These are phyloP conservation scores for Termitomyces sp. DNA, from an alignment of 768 basidiomycete genomes.

Conservation along the genomic window DNA sequence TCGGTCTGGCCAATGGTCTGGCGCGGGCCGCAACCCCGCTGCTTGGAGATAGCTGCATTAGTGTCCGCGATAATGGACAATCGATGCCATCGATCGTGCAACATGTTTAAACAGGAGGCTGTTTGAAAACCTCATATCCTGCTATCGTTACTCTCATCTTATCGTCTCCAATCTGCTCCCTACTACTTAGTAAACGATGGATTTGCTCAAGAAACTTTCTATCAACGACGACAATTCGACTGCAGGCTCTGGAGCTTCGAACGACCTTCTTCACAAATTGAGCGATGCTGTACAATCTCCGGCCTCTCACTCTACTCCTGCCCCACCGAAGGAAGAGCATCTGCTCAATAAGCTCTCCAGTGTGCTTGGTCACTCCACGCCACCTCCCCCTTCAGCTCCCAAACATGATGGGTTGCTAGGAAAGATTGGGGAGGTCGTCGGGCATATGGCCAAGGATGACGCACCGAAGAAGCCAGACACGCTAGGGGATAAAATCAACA, in stretches of 20 bases:
- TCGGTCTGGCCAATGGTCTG: not conserved
- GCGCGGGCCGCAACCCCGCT: not conserved
- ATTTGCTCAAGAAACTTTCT: constrained; percentile 14
- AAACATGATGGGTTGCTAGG: constrained; percentile 13
- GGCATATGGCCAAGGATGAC: constrained; percentile 6
- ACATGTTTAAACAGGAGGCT: not conserved
- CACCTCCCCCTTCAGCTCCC: constrained; percentile 1
- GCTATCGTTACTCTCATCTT: not conserved
- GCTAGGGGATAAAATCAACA: constrained; percentile 16
- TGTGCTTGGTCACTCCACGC: constrained; percentile 1
- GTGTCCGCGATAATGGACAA: not conserved
- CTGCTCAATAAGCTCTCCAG: constrained; percentile 10
- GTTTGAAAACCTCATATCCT: not conserved
- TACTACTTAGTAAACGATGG: constrained; percentile 4
- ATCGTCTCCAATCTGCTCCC: not conserved
- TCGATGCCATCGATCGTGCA: constrained; percentile 10
- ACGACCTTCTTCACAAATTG: constrained; percentile 5
- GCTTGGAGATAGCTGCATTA: not conserved
- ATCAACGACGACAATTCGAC: not conserved
- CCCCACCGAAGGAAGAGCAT: constrained; percentile 3
- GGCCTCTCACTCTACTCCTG: not conserved
- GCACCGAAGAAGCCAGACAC: constrained; percentile 13
- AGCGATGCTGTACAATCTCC: not conserved
- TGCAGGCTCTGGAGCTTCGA: not conserved
- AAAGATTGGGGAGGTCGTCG: constrained; percentile 10